These are phyloP conservation scores for Gynochthodes officinalis DNA, from an alignment of 257 asterid genomes.

Conservation along the genomic window DNA sequence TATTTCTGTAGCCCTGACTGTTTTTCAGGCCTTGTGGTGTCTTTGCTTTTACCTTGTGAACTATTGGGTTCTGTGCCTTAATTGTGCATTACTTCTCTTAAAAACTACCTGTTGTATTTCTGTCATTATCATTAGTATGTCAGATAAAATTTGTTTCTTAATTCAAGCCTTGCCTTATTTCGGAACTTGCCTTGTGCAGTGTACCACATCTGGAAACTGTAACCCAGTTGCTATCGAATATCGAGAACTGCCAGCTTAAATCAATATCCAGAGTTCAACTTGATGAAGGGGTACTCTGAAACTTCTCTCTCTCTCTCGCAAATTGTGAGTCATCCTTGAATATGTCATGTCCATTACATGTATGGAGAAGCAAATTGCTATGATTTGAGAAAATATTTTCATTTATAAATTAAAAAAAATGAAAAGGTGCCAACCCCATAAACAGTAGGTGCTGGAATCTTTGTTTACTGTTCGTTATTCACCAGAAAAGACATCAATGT, in stretches of 20 bases:
- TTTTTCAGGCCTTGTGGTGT: not conserved
- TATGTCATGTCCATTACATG: not conserved
- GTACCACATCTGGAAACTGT: conserved; percentile 77
- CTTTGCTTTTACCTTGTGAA: not conserved
- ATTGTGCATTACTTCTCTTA: not conserved
- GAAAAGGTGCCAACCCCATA: too few species aligned
- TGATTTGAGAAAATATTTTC: too few species aligned
- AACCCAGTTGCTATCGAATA: conserved; percentile 69
- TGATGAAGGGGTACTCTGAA: conserved; percentile 38
- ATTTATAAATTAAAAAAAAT: too few species aligned
- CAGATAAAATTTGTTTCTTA: not conserved
- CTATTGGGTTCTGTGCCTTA: not conserved
- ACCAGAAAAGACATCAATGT: not conserved
- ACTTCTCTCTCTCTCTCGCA: not conserved
- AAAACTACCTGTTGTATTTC: not conserved
- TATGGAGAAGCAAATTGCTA: not conserved
- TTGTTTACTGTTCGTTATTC: not conserved
- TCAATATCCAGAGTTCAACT: conserved; percentile 43
- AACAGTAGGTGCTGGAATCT: not conserved
- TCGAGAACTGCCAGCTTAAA: conserved; percentile 67
- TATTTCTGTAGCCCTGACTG: not conserved
- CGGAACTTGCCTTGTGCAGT: conserved; percentile 41
- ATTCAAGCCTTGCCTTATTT: conserved; percentile 9
- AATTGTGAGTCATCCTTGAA: not conserved
- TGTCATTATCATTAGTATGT: not conserved